Conservation (phyloP, 305 asterid species). For the Lippia alba region DNA sequence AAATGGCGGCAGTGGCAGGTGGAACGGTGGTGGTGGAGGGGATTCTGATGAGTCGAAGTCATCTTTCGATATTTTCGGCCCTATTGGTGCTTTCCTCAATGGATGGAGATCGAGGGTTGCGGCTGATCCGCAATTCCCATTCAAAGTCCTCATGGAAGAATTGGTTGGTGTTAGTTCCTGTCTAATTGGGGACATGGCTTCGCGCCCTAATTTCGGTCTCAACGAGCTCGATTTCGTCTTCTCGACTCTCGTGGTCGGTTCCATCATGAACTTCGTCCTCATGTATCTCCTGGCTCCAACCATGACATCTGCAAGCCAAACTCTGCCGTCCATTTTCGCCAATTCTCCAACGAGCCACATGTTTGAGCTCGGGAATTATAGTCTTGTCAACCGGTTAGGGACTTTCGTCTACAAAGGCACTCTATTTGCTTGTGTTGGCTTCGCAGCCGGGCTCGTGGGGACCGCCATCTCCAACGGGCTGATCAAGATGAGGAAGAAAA, state of each 20-base stretch:
- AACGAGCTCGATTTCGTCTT: constrained; percentile 77
- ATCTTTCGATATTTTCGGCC: constrained; percentile 52
- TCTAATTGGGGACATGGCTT: constrained; percentile 76
- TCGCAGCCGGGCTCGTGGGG: constrained; percentile 71
- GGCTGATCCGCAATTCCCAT: constrained; percentile 78
- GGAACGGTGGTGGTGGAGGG: constrained; percentile 53
- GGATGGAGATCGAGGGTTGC: constrained; percentile 82
- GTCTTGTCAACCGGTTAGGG: constrained; percentile 57
- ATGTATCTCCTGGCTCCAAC: constrained; percentile 79
- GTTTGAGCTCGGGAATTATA: constrained; percentile 67
- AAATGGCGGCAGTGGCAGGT: constrained; percentile 39
- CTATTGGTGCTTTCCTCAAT: constrained; percentile 55
- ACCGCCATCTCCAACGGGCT: constrained; percentile 73
- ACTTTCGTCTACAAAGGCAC: constrained; percentile 70
- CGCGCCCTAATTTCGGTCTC: constrained; percentile 76
- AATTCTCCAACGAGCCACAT: constrained; percentile 71
- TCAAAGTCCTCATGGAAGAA: constrained; percentile 79
- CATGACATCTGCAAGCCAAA: constrained; percentile 44
- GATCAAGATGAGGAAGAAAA: constrained; percentile 49
- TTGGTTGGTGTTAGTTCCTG: constrained; percentile 69
- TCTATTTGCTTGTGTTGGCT: constrained; percentile 69
- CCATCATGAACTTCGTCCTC: constrained; percentile 66
- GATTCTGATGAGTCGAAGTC: constrained; percentile 50
- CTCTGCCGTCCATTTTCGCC: constrained; percentile 59
- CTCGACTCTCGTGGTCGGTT: constrained; percentile 73